These are phyloP conservation scores for Cornus kousa DNA, from an alignment of 148 eudicot genomes.

Conservation along the genomic window DNA sequence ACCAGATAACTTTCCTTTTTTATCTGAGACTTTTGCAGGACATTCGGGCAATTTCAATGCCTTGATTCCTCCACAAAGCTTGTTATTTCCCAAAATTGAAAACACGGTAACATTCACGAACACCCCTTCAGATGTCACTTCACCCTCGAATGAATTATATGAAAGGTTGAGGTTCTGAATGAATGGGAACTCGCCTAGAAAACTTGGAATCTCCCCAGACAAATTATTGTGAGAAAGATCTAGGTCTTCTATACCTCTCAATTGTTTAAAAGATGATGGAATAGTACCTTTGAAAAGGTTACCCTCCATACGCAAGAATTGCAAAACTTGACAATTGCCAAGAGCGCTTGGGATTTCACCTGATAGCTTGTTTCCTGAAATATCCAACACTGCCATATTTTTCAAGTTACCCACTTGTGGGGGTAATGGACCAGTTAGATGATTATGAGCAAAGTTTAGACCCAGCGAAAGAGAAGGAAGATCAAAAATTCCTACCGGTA, in stretches of 20 bases:
- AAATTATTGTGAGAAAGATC: constrained; percentile 21
- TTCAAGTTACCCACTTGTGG: constrained; percentile 2
- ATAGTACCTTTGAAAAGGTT: constrained; percentile 19
- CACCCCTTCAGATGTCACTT: constrained; percentile 15
- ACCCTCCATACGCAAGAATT: neutral
- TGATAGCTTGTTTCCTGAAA: constrained; percentile 14
- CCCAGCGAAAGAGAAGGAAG: neutral
- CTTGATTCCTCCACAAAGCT: neutral
- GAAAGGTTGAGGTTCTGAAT: constrained; percentile 13
- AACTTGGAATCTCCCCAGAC: constrained; percentile 15
- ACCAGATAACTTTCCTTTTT: neutral
- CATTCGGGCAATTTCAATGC: neutral
- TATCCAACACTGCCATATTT: neutral
- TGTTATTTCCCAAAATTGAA: neutral
- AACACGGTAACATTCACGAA: neutral
- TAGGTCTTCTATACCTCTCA: constrained; percentile 7
- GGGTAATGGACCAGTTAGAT: constrained; percentile 12
- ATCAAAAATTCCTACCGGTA: neutral
- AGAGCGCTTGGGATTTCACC: constrained; percentile 13
- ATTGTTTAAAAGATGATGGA: constrained; percentile 4
- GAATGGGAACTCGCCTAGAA: neutral
- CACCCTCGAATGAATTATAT: constrained; percentile 16
- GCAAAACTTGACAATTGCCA: constrained; percentile 2
- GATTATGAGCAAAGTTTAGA: neutral
- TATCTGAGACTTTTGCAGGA: neutral